Conservation (phyloP, 805 yeast genomes). For the Pichia paraexigua region DNA sequence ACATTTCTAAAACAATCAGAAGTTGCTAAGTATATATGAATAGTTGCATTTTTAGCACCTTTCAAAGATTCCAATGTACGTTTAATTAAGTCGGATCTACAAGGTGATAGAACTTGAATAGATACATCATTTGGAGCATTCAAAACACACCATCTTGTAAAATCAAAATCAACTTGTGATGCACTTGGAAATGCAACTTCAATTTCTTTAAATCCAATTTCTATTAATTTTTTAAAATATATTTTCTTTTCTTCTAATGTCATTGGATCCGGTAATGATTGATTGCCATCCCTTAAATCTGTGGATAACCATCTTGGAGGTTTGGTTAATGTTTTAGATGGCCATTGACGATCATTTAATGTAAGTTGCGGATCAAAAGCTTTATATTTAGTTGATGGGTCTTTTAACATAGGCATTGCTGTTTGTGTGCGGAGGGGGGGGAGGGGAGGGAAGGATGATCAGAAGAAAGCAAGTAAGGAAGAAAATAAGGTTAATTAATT, state of each 20-base stretch:
- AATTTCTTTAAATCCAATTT: constrained; percentile 73
- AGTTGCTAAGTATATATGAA: constrained; percentile 71
- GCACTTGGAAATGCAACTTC: constrained; percentile 82
- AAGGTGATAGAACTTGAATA: constrained; percentile 69
- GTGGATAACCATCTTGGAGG: constrained; percentile 82
- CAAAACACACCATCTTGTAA: constrained; percentile 67
- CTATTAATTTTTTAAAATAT: constrained; percentile 60
- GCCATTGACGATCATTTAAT: constrained; percentile 66
- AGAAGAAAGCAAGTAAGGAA: not conserved
- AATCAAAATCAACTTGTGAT: constrained; percentile 72
- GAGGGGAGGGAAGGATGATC: not conserved
- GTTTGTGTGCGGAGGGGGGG: no score
- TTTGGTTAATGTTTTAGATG: constrained; percentile 44
- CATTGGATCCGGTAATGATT: constrained; percentile 83
- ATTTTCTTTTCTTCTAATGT: constrained; percentile 67
- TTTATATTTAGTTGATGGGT: constrained; percentile 57
- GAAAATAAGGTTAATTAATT: no score
- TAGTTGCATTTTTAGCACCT: constrained; percentile 70
- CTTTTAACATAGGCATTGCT: constrained; percentile 35
- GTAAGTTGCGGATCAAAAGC: constrained; percentile 43
- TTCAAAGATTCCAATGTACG: constrained; percentile 64
- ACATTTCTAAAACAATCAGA: constrained; percentile 67
- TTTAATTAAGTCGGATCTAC: constrained; percentile 63
- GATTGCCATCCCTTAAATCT: constrained; percentile 79
- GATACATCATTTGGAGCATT: constrained; percentile 70